Evolutionary conservation across 2,329 filamentous ascomycete genomes (phyloP).

Genomic region (Hymenoscyphus fructigenus): DNA sequence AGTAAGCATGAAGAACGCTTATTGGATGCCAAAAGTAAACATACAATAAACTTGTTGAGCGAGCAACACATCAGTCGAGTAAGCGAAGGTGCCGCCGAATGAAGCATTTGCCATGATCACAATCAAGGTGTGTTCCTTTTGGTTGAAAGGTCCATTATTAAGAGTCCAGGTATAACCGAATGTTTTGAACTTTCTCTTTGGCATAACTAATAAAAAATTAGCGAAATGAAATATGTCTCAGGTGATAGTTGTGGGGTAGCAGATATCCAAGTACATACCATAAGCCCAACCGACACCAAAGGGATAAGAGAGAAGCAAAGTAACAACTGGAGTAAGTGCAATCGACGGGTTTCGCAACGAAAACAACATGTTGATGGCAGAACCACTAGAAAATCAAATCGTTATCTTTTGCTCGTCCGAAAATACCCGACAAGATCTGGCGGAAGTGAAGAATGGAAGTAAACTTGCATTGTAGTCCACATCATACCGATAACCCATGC

Average conservation of each 20-base stretch:
- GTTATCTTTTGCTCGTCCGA: background rate
- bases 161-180: slow-evolving; percentile 55
- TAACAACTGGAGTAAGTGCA: slow-evolving; percentile 19
- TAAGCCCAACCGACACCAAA: slow-evolving; percentile 17
- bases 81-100: slow-evolving; percentile 48
- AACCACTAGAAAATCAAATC: background rate
- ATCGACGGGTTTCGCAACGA: slow-evolving; percentile 22
- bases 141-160: slow-evolving; percentile 67
- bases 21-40: background rate
- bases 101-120: slow-evolving; percentile 51
- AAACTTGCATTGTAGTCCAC: slow-evolving; percentile 32
- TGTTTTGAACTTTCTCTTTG: slow-evolving; percentile 36
- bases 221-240: background rate
- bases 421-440: background rate
- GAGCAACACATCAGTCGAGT: slow-evolving; percentile 72
- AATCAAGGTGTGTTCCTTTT: slow-evolving; percentile 68
- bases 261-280: background rate
- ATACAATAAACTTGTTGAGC: slow-evolving; percentile 65
- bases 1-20: background rate
- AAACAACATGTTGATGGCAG: slow-evolving; percentile 20
- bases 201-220: slow-evolving; percentile 10
- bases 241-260: background rate
- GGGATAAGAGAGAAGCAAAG: slow-evolving; percentile 10
- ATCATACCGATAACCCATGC: slow-evolving; percentile 59
- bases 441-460: background rate